These are phyloP conservation scores for Xylaria longipes DNA, from an alignment of 495 filamentous ascomycete species.

Conservation along the genomic window DNA sequence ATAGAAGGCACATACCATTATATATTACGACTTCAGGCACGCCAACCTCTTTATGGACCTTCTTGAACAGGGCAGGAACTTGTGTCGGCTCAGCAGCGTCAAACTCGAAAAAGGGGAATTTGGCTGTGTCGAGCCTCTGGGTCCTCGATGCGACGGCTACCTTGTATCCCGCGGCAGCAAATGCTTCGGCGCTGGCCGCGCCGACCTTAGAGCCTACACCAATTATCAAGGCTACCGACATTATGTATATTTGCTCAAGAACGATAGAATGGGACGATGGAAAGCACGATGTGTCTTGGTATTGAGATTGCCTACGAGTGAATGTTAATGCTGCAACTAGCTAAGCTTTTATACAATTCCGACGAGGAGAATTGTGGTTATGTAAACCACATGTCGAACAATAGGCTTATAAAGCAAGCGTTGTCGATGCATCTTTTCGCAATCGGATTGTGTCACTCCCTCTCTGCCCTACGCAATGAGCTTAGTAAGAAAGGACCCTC, in stretches of 20 bases:
- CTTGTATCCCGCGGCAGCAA: constrained; percentile 50
- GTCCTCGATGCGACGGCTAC: constrained; percentile 51
- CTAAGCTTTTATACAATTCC: neutral
- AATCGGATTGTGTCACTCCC: neutral
- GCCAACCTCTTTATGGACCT: constrained; percentile 49
- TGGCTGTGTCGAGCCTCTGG: constrained; percentile 27
- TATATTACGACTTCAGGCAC: constrained; percentile 40
- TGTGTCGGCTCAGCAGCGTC: constrained; percentile 49
- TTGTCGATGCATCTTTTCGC: neutral
- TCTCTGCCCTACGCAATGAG: neutral
- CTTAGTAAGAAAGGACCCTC: neutral
- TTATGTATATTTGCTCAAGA: constrained; percentile 2
- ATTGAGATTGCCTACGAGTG: neutral
- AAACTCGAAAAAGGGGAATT: constrained; percentile 44
- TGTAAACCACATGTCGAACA: neutral
- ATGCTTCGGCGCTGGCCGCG: constrained; percentile 43
- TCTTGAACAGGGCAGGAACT: constrained; percentile 47
- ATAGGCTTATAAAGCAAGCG: constrained; percentile 20
- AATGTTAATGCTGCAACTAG: neutral
- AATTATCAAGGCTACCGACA: constrained; percentile 48
- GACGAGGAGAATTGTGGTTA: neutral
- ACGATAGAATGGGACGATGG: neutral
- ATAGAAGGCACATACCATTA: constrained; percentile 32
- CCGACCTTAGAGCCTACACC: constrained; percentile 51
- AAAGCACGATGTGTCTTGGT: neutral